phyloP scores from a whole-genome alignment of 257 asterid species.

The Plantago elongata region DNA sequence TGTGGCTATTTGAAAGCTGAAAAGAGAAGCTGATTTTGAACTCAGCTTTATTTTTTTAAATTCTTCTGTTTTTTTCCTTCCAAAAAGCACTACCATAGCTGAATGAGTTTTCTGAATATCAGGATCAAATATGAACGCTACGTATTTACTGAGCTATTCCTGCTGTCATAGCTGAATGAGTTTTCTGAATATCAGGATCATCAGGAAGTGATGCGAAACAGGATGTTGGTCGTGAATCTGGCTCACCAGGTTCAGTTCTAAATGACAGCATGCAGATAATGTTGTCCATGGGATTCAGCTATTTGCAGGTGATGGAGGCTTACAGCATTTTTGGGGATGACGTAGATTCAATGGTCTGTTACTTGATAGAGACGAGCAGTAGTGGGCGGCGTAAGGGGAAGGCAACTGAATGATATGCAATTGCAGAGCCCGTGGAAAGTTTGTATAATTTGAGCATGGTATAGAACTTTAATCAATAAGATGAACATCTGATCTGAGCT shows the following conservation, averaged over 20 bases:
- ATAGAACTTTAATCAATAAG: constrained; percentile 19
- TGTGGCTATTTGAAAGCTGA: too few species aligned
- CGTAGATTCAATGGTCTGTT: constrained; percentile 89
- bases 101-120: constrained; percentile 13
- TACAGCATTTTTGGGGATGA: constrained; percentile 91
- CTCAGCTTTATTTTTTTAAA: too few species aligned
- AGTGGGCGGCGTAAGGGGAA: constrained; percentile 90
- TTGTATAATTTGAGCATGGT: constrained; percentile 21
- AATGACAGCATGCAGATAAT: constrained; percentile 73
- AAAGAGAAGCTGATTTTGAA: too few species aligned
- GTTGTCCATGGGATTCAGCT: constrained; percentile 96
- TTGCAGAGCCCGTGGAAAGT: not conserved
- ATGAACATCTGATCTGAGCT: constrained; percentile 7
- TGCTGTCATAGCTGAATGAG: not conserved
- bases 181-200: constrained; percentile 45
- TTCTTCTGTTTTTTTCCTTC: too few species aligned
- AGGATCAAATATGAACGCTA: constrained; percentile 45
- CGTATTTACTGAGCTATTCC: not conserved
- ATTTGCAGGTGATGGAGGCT: constrained; percentile 87
- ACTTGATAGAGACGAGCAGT: constrained; percentile 65
- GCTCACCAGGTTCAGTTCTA: constrained; percentile 34
- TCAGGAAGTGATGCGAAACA: constrained; percentile 41
- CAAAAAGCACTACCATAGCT: not conserved
- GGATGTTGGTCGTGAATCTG: constrained; percentile 33
- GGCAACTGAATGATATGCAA: constrained; percentile 63